Base-by-base conservation (phyloP, 371 early-diverging fungal species). In the Syncephalastrum monosporum region DNA sequence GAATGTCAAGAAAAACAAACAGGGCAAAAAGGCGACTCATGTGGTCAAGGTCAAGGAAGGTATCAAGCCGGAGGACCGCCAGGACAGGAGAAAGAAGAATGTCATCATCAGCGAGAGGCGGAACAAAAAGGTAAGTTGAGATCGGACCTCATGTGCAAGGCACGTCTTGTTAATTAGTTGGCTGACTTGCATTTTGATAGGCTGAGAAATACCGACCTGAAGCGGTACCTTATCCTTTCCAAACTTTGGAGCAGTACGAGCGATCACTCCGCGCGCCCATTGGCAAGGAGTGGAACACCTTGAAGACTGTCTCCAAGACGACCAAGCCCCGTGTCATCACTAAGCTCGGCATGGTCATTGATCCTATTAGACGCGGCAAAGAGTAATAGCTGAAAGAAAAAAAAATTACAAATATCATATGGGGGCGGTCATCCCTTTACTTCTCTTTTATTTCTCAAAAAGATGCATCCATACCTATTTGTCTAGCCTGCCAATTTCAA, bases 261-360 rank as follows among this genome's bases (percentile, higher is more conserved):
- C 81, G 86, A 50, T 86, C 86, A 17, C 74, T 96, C 55, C 83
- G 85, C 42, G 75, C 85, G 46, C 96, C 98, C 47, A 66, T 97
- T n/a, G 98, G 98, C 53, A 85, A 82, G 61, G 97, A 97, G 77
- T 97, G 98, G 98, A 95, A 94, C 67, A 89, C 98, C 3, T 74
- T 83, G 29, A 69, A 77, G 48, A 79, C 88, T 4, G 86, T 87
- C 77, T 69, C 79, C 29, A 87, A 87, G 74, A 63, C 85, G 56
- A 87, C 89, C 50, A 82, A 86, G 74, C 98, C 98, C 15, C 79
- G 86, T 44, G 80, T 97, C 33, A 79, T 87, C 56, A 91, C 91
- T 29, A 92, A 92, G 69, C 74, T 88, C 56, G 98, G 98, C 53
- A 79, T 77, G 17, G 85, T 95, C 47, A 96, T 97, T 68, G 84